Evolutionary conservation across 345 rosid genomes (phyloP), one percentile per base, ranked within the genome.

Genomic region (Bruguiera gymnorhiza): DNA sequence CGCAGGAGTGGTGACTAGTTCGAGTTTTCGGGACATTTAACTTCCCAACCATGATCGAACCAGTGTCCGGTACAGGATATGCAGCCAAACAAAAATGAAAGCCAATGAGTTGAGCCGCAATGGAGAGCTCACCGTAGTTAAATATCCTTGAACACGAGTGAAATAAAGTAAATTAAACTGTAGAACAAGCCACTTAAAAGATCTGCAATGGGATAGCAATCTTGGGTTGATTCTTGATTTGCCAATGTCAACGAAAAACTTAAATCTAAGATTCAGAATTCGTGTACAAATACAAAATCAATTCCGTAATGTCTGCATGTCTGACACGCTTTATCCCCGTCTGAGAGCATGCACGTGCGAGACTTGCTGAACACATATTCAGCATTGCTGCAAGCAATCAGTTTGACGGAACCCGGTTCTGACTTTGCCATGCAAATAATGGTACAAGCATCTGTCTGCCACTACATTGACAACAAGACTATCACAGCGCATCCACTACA

Each of bases 281-380:
- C n/a, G 8, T 51, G 21, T 18, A 31, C 16, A 11, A 60, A 46
- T 20, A 34, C 39, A 53, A 26, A 65, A 16, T 56, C 58, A 74
- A n/a, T 56, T 31, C 71, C 80, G 78, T 69, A 78, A 66, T 74
- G 67, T 67, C 65, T 60, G 76, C 65, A 62, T 63, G 36, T 65
- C 67, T 53, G 46, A 70, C 70, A 70, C 70, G 58, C 60, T 60
- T 52, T 59, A 29, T 43, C 67, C 16, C 26, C 56, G 13, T 34
- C 34, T 51, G n/a, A 31, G 75, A 43, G 50, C 70, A 69, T 61
- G 65, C 30, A 58, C 62, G 31, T 30, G 73, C 63, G 43, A 20
- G 31, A 66, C 48, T 56, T 36, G 59, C 3, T 43, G 63, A 31
- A 18, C 32, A 67, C 27, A 23, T 69, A 68, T 70, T 62, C 57